Conservation (phyloP, 306 rosid species). For the Medicago truncatula region DNA sequence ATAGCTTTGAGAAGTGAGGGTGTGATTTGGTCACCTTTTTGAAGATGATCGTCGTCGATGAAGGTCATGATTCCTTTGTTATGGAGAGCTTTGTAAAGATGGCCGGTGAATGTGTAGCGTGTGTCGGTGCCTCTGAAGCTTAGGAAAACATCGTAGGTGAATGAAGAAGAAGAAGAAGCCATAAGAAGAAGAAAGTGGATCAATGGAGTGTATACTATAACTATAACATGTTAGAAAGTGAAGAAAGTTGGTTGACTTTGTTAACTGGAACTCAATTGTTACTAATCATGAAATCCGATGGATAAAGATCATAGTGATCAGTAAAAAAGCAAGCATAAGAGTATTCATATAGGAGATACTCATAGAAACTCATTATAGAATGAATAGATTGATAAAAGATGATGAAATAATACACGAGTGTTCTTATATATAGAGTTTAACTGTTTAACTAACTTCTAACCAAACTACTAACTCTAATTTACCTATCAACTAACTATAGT, state of each 20-base stretch:
- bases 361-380: no score
- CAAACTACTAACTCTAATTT: no score
- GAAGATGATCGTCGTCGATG: not conserved
- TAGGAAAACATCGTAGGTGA: not conserved
- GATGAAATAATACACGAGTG: no score
- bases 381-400: no score
- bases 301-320: no score
- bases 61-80: not conserved
- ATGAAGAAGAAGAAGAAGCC: not conserved
- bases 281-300: no score
- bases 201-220: not conserved
- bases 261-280: no score
- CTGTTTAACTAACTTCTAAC: no score
- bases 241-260: not conserved
- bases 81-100: not conserved
- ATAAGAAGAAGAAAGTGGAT: not conserved
- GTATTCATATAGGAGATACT: no score
- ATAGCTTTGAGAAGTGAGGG: not conserved
- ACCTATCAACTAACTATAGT: no score
- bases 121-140: slow-evolving; percentile 4
- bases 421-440: no score
- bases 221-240: not conserved
- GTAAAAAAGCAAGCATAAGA: no score
- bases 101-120: not conserved
- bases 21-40: not conserved